Base-by-base conservation (phyloP, 768 basidiomycete genomes). In the Lentinula sp. region DNA sequence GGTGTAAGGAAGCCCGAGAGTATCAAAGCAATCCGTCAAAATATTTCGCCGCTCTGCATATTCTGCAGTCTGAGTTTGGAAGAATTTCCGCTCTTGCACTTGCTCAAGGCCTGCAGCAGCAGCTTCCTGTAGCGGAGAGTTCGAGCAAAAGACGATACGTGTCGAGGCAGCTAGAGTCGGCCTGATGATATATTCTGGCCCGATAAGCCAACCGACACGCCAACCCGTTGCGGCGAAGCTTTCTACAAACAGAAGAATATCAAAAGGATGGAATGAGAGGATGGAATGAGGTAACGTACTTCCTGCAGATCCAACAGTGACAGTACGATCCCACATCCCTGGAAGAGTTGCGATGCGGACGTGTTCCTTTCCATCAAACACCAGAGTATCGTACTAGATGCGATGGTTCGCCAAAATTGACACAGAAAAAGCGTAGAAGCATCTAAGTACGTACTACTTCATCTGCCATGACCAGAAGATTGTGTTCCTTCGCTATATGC, bases 291-390 rank as follows among this genome's bases (percentile, higher is more conserved):
- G 58, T 16, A 5, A 73, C 87, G 76, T 74, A 93, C 93, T 96
- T 66, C 95, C 95, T 31, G 92, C 95, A n/a, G 93, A 95, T 46
- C 90, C 87, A 59, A 98, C 92, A 5, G 96, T 98, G 45, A 99
- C 87, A 0, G 97, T 99, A 45, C 97, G 86, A 65, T 98, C 92
- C 95, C 95, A 98, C 92, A 98, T 97, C 18, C 94, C 93, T 4
- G 95, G 95, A 21, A 99, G 80, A 37, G 79, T 92, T 3, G 96
- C 95, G 66, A 98, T 89, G 57, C 96, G 88, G 61, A 95, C 78
- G 72, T 99, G 97, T 68, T 96, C 87, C 68, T 88, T 87, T 40
- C 81, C 84, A 67, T 95, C 92, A 65, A 88, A 97, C 16, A 95
- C 85, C 43, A 99, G 86, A 67, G 89, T 90, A 68, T 99, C 97